Percentiles rank a stretch among this genome's conserved stretches.
Conservation (phyloP, 495 filamentous ascomycete genomes). For the Lophium mytilinum region DNA sequence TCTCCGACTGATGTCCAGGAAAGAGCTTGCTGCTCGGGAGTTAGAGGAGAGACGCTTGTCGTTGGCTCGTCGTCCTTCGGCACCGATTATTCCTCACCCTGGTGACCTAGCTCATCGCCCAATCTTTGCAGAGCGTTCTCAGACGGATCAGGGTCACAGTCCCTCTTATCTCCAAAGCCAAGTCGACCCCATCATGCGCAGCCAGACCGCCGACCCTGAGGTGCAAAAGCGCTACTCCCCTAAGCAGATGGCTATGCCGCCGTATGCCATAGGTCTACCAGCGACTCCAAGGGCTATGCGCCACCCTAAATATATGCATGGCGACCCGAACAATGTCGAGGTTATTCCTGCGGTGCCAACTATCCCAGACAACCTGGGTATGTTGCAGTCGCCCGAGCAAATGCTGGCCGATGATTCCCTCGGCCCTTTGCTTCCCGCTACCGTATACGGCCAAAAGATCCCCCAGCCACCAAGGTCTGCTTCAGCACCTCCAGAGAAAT, state of each 20-base stretch:
- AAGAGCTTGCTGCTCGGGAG: constrained; percentile 74
- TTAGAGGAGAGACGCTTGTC: constrained; percentile 80
- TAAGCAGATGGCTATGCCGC: constrained; percentile 23
- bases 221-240: constrained; percentile 19
- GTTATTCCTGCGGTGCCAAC: constrained; percentile 57
- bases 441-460: constrained; percentile 23
- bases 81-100: constrained; percentile 73
- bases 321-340: constrained; percentile 48
- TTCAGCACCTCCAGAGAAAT: constrained; percentile 32
- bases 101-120: constrained; percentile 42
- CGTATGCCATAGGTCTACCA: constrained; percentile 56
- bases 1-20: constrained; percentile 32
- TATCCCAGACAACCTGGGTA: constrained; percentile 45
- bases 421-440: constrained; percentile 24
- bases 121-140: constrained; percentile 15
- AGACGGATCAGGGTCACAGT: constrained; percentile 26
- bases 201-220: constrained; percentile 25
- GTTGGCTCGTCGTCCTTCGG: constrained; percentile 66
- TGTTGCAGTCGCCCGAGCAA: not conserved
- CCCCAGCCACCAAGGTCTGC: constrained; percentile 25
- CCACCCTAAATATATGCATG: constrained; percentile 53
- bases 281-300: constrained; percentile 82
- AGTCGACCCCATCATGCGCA: constrained; percentile 19
- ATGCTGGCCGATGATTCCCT: constrained; percentile 17
- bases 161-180: constrained; percentile 23